Percentiles rank a stretch among this genome's conserved stretches.
These are phyloP conservation scores for Arxiozyma slooffiae DNA, from an alignment of 1,139 yeast species.

Conservation along the genomic window DNA sequence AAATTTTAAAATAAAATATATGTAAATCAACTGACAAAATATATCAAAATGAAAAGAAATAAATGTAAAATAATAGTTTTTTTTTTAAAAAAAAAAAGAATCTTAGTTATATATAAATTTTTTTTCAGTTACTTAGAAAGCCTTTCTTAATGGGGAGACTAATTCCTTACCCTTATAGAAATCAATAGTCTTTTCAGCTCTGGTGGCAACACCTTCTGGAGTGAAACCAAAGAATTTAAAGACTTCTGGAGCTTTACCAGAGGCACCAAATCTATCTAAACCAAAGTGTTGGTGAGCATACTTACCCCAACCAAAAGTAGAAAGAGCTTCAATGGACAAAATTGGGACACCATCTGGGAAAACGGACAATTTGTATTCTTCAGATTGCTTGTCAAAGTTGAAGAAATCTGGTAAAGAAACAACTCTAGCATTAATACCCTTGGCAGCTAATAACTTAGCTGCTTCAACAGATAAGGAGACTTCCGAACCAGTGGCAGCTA, in stretches of 20 bases:
- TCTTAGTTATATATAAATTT: not conserved
- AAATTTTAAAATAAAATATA: too few relatives aligned
- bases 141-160: slow-evolving; percentile 69
- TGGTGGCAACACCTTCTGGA: slow-evolving; percentile 83
- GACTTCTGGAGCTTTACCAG: slow-evolving; percentile 81
- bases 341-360: slow-evolving; percentile 94
- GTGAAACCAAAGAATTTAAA: slow-evolving; percentile 86
- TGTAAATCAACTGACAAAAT: not conserved
- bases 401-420: slow-evolving; percentile 91
- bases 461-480: slow-evolving; percentile 78
- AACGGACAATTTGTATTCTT: slow-evolving; percentile 71
- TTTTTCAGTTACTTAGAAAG: slow-evolving; percentile 37
- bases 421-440: slow-evolving; percentile 69
- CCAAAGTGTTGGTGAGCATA: slow-evolving; percentile 97
- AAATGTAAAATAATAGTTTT: too few relatives aligned
- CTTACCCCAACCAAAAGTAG: slow-evolving; percentile 88
- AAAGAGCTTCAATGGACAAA: slow-evolving; percentile 87
- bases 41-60: not conserved
- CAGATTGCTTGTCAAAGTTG: slow-evolving; percentile 78
- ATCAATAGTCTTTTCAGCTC: slow-evolving; percentile 70
- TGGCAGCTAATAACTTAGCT: slow-evolving; percentile 51
- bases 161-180: slow-evolving; percentile 74
- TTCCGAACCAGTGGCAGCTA: slow-evolving; percentile 95
- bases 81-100: too few relatives aligned
- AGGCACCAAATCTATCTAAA: slow-evolving; percentile 92